Base-by-base conservation (phyloP, 768 basidiomycete species). In the Lactarius akahatsu region DNA sequence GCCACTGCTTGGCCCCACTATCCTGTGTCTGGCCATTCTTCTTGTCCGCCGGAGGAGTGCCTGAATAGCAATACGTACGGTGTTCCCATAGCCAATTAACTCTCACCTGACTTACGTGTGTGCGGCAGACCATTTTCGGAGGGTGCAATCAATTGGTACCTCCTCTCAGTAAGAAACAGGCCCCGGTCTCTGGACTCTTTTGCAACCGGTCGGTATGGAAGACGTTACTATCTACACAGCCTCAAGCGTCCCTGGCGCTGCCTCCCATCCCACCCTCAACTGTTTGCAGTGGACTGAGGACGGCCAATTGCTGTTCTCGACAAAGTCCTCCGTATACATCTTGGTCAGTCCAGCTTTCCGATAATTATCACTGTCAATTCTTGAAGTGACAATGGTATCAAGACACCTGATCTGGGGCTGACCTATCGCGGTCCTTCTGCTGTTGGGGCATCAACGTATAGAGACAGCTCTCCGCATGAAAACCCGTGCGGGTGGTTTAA, bases 361-460 rank as follows among this genome's bases (percentile, higher is more conserved):
- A 61, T 15, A 32, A 38, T 18, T 13, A 18, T 57, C n/a, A 15
- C 54, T 54, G 28, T 38, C 8, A 11, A 40, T 4, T 40, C 41
- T 30, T 60, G 32, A 66, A 32, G 36, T 63, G 45, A 62, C 57
- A 23, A 41, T 34, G 20, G 2, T n/a, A 34, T 41, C 1, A 63
- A 93, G 91, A 91, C 90, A 4, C 91, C 91, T 60, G 85, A 90
- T 66, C 81, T 82, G 56, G 91, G 91, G 23, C 82, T 93, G 57
- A 87, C 85, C 70, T 84, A 89, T 65, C 87, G 86, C 72, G 75
- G 78, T 54, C 79, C 82, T 26, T 81, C 88, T 13, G 78, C 81
- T 10, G 76, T 86, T 43, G 84, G 79, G 64, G 77, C 82, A 45
- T 36, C 62, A 36, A 56, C 45, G 10, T 58, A 40, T 61, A 67